These are phyloP conservation scores for Neobulgaria alba DNA, from an alignment of 2,329 filamentous ascomycete genomes.

Conservation along the genomic window DNA sequence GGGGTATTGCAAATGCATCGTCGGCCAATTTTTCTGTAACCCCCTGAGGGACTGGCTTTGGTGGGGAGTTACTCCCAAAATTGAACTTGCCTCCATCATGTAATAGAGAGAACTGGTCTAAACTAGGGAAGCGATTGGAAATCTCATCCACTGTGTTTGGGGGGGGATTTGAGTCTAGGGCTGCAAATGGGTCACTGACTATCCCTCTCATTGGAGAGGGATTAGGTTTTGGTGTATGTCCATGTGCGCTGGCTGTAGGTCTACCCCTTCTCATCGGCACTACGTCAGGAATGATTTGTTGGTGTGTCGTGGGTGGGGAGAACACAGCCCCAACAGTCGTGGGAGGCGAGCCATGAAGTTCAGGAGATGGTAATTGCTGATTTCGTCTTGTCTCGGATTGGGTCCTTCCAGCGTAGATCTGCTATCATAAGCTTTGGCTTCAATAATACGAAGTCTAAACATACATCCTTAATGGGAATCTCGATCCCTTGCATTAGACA, in stretches of 20 bases:
- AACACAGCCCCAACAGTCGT: slow-evolving; percentile 73
- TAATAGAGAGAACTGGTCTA: slow-evolving; percentile 87
- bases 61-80: slow-evolving; percentile 55
- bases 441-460: slow-evolving; percentile 27
- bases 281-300: slow-evolving; percentile 75
- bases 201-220: slow-evolving; percentile 63
- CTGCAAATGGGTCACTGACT: slow-evolving; percentile 78
- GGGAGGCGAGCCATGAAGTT: slow-evolving; percentile 39
- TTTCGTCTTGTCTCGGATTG: slow-evolving; percentile 53
- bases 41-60: slow-evolving; percentile 40
- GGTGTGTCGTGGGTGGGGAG: slow-evolving; percentile 61
- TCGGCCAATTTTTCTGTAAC: slow-evolving; percentile 70
- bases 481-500: slow-evolving; percentile 84
- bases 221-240: slow-evolving; percentile 43
- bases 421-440: slow-evolving; percentile 7
- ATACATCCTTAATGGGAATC: slow-evolving; percentile 80
- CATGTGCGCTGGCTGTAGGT: slow-evolving; percentile 46
- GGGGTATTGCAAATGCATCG: slow-evolving; percentile 58
- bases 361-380: slow-evolving; percentile 49
- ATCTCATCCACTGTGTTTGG: slow-evolving; percentile 63
- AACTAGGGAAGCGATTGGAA: slow-evolving; percentile 74
- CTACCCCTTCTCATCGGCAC: slow-evolving; percentile 88
- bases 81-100: slow-evolving; percentile 83
- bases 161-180: slow-evolving; percentile 62
- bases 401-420: slow-evolving; percentile 64